Percentiles rank a stretch among this genome's conserved stretches.
Evolutionary conservation across 805 yeast species (phyloP).

Genomic region (Wickerhamomyces sydowiorum): DNA sequence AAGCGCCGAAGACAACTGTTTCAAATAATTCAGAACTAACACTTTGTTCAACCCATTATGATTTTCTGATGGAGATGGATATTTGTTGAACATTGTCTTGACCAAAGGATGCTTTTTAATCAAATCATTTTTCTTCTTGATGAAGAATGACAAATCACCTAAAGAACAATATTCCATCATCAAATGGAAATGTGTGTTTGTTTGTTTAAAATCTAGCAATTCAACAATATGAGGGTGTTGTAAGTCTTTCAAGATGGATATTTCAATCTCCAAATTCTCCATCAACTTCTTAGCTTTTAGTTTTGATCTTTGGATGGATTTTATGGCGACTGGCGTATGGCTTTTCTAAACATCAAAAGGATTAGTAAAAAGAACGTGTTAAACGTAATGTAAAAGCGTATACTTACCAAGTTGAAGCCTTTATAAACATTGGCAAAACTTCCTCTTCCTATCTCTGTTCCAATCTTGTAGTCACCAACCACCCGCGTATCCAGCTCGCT

Average conservation of each 20-base stretch:
- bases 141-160: constrained; percentile 89
- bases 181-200: constrained; percentile 73
- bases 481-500: neutral
- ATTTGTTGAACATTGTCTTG: constrained; percentile 67
- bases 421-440: constrained; percentile 94
- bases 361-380: neutral
- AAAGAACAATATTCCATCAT: constrained; percentile 96
- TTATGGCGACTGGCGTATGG: constrained; percentile 73
- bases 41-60: constrained; percentile 76
- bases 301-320: constrained; percentile 78
- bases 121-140: constrained; percentile 68
- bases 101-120: constrained; percentile 73
- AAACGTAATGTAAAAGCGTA: constrained; percentile 2
- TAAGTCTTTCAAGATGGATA: constrained; percentile 78
- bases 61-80: constrained; percentile 71
- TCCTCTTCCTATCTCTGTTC: constrained; percentile 82
- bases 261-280: constrained; percentile 90
- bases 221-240: constrained; percentile 92
- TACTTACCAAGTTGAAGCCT: constrained; percentile 48
- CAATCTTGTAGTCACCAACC: constrained; percentile 19
- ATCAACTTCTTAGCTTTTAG: constrained; percentile 80
- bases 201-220: constrained; percentile 75
- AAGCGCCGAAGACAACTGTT: constrained; percentile 82
- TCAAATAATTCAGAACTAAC: constrained; percentile 75
- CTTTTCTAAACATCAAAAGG: constrained; percentile 21